Evolutionary conservation across 805 yeast genomes (phyloP), one percentile per base, ranked within the genome.

Genomic region (Suhomyces sp.): DNA sequence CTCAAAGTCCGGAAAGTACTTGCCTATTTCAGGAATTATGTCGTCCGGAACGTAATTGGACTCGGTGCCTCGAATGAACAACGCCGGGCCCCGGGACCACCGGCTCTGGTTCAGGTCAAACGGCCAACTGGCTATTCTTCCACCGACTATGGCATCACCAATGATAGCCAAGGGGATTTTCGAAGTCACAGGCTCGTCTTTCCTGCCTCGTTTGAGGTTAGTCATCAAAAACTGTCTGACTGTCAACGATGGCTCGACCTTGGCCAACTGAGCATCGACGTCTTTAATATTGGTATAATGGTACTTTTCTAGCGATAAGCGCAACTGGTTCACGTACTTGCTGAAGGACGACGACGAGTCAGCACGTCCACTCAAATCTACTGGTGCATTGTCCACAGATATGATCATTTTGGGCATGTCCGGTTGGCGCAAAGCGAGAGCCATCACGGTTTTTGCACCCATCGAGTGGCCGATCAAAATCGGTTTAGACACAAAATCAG

Each of bases 391-490:
- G 63, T 93, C 99, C 6, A 94, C 96, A 5, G 90, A 74, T 4
- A 92, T 81, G 46, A 91, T 61, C 71, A 84, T 76, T 12, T 81
- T 74, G 5, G 85, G 84, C 9, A 85, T 59, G 0, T 81, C 79
- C 0, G 92, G 93, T 22, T 80, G 74, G 48, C 90, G 74, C 53
- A 94, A 72, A 0, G 90, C 86, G 5, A 88, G 74, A 0, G 94
- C 91, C 97, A 93, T 92, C 5, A 87, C 97, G 0, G 93, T 81
- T 63, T 93, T 92, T 4, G 96, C 99, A 6, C 99, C 99, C 94
- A 89, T 87, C 0, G 93, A 87, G 65, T 88, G 94, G 0, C 96
- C 96, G 15, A 88, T 71, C 17, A 88, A 54, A n/a, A 88, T 81
- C 0, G 89, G 87, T 48, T 79, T 77, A 10, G 65, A 59, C 23